Conservation (phyloP, 495 filamentous ascomycete genomes). For the Clohesyomyces aquaticus region DNA sequence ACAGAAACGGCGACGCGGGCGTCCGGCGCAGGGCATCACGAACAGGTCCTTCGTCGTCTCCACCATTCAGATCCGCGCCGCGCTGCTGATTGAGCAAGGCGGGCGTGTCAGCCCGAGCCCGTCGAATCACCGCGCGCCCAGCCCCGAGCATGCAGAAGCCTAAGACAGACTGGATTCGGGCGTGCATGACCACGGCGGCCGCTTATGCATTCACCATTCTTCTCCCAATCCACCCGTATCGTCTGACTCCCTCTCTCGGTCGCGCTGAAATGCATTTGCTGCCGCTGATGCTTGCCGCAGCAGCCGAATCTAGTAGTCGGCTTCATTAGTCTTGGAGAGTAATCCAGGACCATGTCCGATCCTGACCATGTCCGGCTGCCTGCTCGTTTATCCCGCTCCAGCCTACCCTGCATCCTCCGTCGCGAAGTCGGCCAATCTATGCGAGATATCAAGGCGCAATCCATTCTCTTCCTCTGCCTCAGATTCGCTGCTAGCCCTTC, state of each 20-base stretch:
- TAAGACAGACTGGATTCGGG: constrained; percentile 22
- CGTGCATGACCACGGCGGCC: constrained; percentile 33
- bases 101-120: constrained; percentile 22
- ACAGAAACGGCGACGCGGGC: constrained; percentile 26
- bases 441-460: constrained; percentile 8
- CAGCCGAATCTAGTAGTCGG: constrained; percentile 31
- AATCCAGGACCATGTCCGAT: constrained; percentile 20
- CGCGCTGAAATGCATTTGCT: neutral
- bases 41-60: constrained; percentile 15
- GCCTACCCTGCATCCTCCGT: constrained; percentile 6
- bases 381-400: constrained; percentile 15
- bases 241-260: constrained; percentile 36
- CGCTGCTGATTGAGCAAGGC: constrained; percentile 35
- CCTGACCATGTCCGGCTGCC: constrained; percentile 13
- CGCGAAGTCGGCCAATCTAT: constrained; percentile 27
- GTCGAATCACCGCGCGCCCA: constrained; percentile 28
- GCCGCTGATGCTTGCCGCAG: constrained; percentile 37
- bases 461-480: neutral
- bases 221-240: constrained; percentile 37
- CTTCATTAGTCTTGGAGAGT: constrained; percentile 25
- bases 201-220: constrained; percentile 37
- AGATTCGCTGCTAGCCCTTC: neutral
- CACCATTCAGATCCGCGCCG: constrained; percentile 23
- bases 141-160: constrained; percentile 18
- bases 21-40: constrained; percentile 28